A percentile compares a stretch with the other conserved stretches of the same genome.
These are phyloP conservation scores for Mycosarcoma mackinlayi DNA, from an alignment of 1,284 basidiomycete species.

Conservation along the genomic window DNA sequence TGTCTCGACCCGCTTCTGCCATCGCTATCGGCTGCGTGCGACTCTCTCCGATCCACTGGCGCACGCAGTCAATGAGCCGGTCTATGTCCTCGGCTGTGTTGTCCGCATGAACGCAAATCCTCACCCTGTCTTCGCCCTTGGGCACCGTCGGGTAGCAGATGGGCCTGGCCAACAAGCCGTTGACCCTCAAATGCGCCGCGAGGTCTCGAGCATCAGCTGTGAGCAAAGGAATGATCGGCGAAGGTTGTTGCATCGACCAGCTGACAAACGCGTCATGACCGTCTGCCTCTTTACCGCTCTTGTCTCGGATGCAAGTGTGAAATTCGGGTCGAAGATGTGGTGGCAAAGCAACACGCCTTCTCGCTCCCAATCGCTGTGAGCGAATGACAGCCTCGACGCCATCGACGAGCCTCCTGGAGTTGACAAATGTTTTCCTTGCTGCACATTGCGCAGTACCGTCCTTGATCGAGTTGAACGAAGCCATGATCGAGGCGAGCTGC, in stretches of 20 bases:
- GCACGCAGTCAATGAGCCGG: conserved; percentile 49
- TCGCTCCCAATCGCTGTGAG: not conserved
- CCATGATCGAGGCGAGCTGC: conserved; percentile 74
- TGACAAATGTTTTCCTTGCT: conserved; percentile 27
- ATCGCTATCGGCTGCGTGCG: not conserved
- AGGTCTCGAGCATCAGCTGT: conserved; percentile 79
- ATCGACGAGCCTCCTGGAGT: conserved; percentile 9
- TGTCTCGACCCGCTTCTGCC: not conserved
- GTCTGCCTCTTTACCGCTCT: not conserved
- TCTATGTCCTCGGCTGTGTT: conserved; percentile 78
- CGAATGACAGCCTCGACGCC: conserved; percentile 25
- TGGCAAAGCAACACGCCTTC: conserved; percentile 19
- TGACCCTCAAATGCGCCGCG: conserved; percentile 75
- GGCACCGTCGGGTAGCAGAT: conserved; percentile 82
- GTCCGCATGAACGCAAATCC: conserved; percentile 83
- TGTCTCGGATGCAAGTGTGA: not conserved
- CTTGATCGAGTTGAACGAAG: conserved; percentile 81
- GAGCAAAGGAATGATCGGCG: conserved; percentile 86
- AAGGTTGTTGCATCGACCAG: conserved; percentile 55
- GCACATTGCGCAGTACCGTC: conserved; percentile 75
- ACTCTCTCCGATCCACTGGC: conserved; percentile 16
- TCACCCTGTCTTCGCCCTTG: conserved; percentile 81
- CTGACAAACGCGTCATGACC: conserved; percentile 15
- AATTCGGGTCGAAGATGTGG: conserved; percentile 14
- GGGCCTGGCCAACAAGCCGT: conserved; percentile 79